Conservation (phyloP, 2,329 filamentous ascomycete genomes). For the Talaromyces islandicus region DNA sequence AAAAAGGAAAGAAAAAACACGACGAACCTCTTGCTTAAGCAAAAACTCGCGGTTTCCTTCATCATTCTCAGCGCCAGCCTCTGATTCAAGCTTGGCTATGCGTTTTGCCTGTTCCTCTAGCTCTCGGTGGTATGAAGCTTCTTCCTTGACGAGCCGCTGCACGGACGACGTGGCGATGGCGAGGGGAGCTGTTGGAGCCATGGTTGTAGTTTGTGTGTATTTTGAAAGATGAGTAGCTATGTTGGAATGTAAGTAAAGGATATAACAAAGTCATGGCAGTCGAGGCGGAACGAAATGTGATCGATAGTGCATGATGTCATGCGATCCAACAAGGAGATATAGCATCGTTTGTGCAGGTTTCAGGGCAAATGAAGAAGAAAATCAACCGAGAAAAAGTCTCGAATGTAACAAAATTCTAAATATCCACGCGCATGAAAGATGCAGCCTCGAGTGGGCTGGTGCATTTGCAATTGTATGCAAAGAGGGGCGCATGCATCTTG, state of each 20-base stretch:
- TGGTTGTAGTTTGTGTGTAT: conserved; percentile 31
- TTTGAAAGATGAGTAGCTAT: background rate
- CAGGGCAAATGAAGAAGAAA: background rate
- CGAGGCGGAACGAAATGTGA: background rate
- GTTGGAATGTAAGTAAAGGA: background rate
- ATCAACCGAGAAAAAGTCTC: background rate
- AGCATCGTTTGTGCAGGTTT: background rate
- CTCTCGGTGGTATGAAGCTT: conserved; percentile 84
- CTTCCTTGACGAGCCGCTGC: conserved; percentile 82
- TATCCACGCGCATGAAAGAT: background rate
- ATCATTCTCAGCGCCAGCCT: conserved; percentile 53
- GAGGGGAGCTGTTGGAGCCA: conserved; percentile 73
- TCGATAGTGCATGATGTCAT: background rate
- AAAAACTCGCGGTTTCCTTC: conserved; percentile 75
- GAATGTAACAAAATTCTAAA: background rate
- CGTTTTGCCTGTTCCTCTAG: conserved; percentile 66
- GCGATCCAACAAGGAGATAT: background rate
- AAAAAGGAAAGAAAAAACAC: too few relatives aligned
- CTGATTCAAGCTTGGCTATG: conserved; percentile 48
- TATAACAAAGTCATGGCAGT: background rate
- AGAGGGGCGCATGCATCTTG: background rate
- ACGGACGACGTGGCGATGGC: conserved; percentile 74
- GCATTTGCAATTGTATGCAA: background rate
- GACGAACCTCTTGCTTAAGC: conserved; percentile 76
- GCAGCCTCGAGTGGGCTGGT: background rate